These are phyloP conservation scores for Fomitopsis betulina DNA, from an alignment of 1,284 basidiomycete species.

Conservation along the genomic window DNA sequence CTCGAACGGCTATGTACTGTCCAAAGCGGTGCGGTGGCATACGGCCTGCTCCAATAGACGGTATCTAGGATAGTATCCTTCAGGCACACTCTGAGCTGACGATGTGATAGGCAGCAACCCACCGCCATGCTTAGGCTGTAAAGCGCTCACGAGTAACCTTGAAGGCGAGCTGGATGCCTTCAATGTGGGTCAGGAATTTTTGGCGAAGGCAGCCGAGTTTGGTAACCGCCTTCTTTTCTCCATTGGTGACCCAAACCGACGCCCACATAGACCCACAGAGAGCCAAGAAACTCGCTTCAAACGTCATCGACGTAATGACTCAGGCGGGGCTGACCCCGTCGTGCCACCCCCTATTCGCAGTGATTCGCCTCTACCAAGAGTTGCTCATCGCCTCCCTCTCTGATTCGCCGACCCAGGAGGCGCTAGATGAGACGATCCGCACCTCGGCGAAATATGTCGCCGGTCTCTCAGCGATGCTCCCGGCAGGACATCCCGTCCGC, in stretches of 20 bases:
- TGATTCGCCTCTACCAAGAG: constrained; percentile 65
- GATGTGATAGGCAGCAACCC: constrained; percentile 35
- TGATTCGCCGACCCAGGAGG: constrained; percentile 36
- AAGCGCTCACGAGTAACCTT: constrained; percentile 40
- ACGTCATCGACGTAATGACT: constrained; percentile 57
- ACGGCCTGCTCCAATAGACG: constrained; percentile 54
- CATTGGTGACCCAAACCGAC: background rate
- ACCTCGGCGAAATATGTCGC: constrained; percentile 51
- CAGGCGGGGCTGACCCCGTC: constrained; percentile 53
- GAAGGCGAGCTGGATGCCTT: constrained; percentile 56
- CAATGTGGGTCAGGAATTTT: constrained; percentile 60
- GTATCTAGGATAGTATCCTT: constrained; percentile 27
- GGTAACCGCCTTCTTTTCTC: constrained; percentile 32
- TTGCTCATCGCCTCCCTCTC: constrained; percentile 55
- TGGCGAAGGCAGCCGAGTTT: constrained; percentile 62
- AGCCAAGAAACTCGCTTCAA: constrained; percentile 56
- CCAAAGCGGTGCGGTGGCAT: constrained; percentile 58
- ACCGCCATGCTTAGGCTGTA: constrained; percentile 59
- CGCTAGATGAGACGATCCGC: constrained; percentile 61
- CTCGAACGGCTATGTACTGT: constrained; percentile 66
- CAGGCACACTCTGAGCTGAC: constrained; percentile 1
- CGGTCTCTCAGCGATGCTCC: constrained; percentile 53
- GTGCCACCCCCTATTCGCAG: constrained; percentile 72
- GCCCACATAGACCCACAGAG: constrained; percentile 45
- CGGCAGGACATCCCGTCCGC: constrained; percentile 73